phyloP scores from a whole-genome alignment of 2,329 filamentous ascomycete genomes.

The Talaromyces amestolkiae region DNA sequence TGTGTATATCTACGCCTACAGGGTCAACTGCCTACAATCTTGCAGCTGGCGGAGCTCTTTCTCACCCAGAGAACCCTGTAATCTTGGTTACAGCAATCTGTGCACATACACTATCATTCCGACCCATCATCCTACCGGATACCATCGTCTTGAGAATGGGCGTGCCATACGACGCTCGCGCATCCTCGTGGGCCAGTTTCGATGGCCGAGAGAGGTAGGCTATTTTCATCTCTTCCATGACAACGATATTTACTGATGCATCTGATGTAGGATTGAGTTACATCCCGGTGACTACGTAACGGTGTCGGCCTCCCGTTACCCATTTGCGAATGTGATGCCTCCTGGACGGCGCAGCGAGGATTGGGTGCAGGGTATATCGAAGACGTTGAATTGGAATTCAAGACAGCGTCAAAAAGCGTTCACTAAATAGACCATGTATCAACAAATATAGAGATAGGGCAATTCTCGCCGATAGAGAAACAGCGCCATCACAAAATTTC shows the following conservation, averaged over 20 bases:
- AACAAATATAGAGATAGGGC: constrained; percentile 14
- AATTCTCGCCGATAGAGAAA: background rate
- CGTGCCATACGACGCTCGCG: constrained; percentile 89
- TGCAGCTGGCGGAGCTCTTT: constrained; percentile 89
- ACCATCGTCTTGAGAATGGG: constrained; percentile 90
- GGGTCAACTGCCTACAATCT: constrained; percentile 95
- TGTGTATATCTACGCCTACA: constrained; percentile 91
- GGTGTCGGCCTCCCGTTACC: constrained; percentile 52
- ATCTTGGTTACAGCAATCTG: constrained; percentile 94
- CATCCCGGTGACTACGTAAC: constrained; percentile 53
- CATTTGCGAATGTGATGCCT: constrained; percentile 51
- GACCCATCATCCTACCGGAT: constrained; percentile 94
- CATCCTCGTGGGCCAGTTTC: constrained; percentile 94
- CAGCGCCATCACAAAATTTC: background rate
- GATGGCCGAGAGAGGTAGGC: constrained; percentile 77
- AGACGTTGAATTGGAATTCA: constrained; percentile 53
- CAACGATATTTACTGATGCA: constrained; percentile 20
- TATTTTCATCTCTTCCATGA: background rate
- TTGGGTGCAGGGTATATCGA: constrained; percentile 52
- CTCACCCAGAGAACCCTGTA: constrained; percentile 93
- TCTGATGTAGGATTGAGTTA: constrained; percentile 42
- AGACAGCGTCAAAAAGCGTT: constrained; percentile 47
- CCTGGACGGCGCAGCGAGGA: constrained; percentile 45
- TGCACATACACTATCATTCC: constrained; percentile 89
- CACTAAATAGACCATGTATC: constrained; percentile 21